Evolutionary conservation across 179 eudicot genomes (phyloP), one percentile per base, ranked within the genome.

Genomic region (Corrigiola litoralis): DNA sequence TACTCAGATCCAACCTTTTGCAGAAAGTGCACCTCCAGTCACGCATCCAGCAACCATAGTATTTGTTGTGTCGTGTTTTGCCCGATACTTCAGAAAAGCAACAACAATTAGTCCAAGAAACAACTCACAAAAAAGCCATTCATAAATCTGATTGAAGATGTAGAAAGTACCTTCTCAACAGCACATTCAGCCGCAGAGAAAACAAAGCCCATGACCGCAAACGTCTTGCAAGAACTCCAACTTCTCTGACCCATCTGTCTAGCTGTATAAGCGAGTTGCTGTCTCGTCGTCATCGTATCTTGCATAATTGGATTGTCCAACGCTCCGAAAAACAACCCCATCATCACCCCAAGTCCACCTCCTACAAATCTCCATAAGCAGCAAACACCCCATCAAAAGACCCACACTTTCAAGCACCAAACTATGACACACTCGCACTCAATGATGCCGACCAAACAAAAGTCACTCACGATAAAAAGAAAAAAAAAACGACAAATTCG

Each of bases 211-310:
- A 92, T 85, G 7, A 92, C 58, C 20, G 98, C 98, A 80, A 90
- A 92, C 14, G 90, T 73, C 76, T 90, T 92, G 78, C 98, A 92
- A 50, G 85, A 79, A 74, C 87, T 77, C 98, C 96, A 92, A 63
- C 96, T 90, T 68, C 92, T 85, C 24, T 80, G 76, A 58, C 96
- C 96, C 96, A 92, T 90, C 79, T 87, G 92, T 74, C 76, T 89
- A 6, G 98, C 96, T 17, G 75, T 72, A 46, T 73, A 83, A 58
- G 77, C 61, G 24, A 92, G 41, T 52, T 85, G 98, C 58, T 92
- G 95, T 66, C 78, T 73, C 2, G 87, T 77, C 0, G 90, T 82
- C 98, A 92, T 85, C 16, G 82, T 74, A 24, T 87, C 87, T 70
- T 84, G 85, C 90, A 78, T 82, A 46, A 89, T 24, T 11, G 98